Percentiles rank a stretch among this genome's conserved stretches.
Evolutionary conservation across 2,329 filamentous ascomycete species (phyloP).

Genomic region (Alternaria ventricosa): DNA sequence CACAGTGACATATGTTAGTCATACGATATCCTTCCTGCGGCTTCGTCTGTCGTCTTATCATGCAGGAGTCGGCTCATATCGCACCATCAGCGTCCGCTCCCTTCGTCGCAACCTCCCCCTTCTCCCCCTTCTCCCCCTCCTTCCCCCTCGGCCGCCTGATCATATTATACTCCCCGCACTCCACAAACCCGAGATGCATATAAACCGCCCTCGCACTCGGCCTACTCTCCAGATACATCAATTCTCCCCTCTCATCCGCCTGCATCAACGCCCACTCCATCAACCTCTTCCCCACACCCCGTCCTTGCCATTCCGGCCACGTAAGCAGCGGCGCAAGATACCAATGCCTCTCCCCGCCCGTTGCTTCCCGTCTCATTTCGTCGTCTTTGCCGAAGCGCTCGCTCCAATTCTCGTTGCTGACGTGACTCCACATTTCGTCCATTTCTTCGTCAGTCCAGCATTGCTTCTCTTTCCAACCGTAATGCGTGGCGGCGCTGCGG

Average conservation of each 20-base stretch:
- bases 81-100: neutral
- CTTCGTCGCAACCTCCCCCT: neutral
- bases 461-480: constrained; percentile 27
- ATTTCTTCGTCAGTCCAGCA: constrained; percentile 33
- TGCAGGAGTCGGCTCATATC: neutral
- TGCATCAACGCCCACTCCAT: constrained; percentile 40
- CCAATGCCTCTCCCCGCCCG: constrained; percentile 38
- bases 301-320: constrained; percentile 39
- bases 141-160: constrained; percentile 13
- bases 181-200: constrained; percentile 38
- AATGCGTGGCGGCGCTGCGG: constrained; percentile 25
- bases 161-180: constrained; percentile 21
- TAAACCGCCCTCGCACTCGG: constrained; percentile 37
- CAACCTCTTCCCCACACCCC: constrained; percentile 35
- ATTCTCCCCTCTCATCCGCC: constrained; percentile 35
- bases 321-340: constrained; percentile 38
- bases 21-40: neutral
- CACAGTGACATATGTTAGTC: neutral
- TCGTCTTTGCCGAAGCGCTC: constrained; percentile 25
- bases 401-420: constrained; percentile 28
- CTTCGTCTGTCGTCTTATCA: neutral
- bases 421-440: constrained; percentile 33
- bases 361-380: constrained; percentile 14
- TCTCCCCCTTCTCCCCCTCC: neutral
- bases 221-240: constrained; percentile 39